Conservation (phyloP, 495 filamentous ascomycete genomes). For the Xylaria palmicola region DNA sequence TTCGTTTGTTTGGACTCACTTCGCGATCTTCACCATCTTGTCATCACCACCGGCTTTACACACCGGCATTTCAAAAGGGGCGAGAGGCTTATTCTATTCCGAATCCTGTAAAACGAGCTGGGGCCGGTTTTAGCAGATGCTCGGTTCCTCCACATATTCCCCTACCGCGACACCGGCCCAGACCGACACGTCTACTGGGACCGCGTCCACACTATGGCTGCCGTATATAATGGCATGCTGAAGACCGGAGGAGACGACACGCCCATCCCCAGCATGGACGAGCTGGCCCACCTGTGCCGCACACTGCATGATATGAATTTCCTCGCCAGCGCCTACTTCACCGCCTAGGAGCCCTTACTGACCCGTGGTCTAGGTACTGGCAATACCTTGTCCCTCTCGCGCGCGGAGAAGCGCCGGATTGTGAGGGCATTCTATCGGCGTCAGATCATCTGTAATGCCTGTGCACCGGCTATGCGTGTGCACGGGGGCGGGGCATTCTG, state of each 20-base stretch:
- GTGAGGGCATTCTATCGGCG: not conserved
- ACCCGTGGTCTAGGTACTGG: not conserved
- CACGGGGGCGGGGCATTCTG: not conserved
- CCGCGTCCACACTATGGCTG: not conserved
- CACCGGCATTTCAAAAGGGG: not conserved
- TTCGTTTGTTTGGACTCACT: not conserved
- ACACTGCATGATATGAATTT: not conserved
- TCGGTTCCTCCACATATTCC: not conserved
- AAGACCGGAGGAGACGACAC: too few relatives aligned
- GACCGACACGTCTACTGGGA: not conserved
- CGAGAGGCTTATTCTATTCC: not conserved
- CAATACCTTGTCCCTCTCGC: not conserved
- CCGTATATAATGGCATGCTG: not conserved
- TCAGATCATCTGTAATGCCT: not conserved
- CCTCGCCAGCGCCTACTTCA: not conserved
- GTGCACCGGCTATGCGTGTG: not conserved
- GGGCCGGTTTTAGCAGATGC: not conserved
- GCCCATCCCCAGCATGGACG: not conserved
- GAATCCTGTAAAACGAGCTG: not conserved
- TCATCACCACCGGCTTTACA: not conserved
- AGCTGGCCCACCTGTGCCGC: not conserved
- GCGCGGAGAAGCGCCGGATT: not conserved
- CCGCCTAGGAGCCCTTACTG: not conserved
- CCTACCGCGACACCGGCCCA: not conserved
- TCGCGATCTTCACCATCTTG: not conserved